phyloP scores from a whole-genome alignment of 257 asterid species.

The Solanum corneliomulleri region DNA sequence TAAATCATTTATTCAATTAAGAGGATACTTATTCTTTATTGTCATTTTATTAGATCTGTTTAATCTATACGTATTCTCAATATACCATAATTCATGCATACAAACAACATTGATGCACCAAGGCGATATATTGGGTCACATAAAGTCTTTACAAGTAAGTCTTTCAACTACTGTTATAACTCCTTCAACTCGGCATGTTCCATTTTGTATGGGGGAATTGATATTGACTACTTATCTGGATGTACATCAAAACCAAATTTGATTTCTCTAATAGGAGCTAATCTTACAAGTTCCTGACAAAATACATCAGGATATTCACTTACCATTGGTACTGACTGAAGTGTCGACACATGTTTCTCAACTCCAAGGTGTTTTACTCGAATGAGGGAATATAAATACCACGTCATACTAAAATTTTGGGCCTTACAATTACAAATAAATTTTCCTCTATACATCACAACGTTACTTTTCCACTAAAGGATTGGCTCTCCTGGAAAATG shows the following conservation, averaged over 20 bases:
- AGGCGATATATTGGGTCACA: background rate
- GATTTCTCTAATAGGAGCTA: background rate
- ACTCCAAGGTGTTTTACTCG: background rate
- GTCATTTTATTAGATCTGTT: too few species aligned
- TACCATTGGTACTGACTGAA: background rate
- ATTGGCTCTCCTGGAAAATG: background rate
- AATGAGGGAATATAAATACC: background rate
- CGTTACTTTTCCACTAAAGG: background rate
- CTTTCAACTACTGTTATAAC: background rate
- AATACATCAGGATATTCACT: background rate
- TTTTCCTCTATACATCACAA: background rate
- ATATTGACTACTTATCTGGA: background rate
- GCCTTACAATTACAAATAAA: background rate
- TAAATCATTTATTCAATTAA: background rate
- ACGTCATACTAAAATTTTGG: too few species aligned
- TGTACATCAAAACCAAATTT: background rate
- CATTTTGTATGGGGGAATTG: too few species aligned
- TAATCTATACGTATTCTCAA: background rate
- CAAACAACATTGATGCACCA: background rate
- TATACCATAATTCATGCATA: background rate
- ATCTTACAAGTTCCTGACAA: background rate
- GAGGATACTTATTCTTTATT: background rate
- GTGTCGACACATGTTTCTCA: background rate
- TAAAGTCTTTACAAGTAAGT: background rate
- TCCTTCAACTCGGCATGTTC: background rate